phyloP scores from a whole-genome alignment of 352 stramenopile species.

The Pythium chondricola region DNA sequence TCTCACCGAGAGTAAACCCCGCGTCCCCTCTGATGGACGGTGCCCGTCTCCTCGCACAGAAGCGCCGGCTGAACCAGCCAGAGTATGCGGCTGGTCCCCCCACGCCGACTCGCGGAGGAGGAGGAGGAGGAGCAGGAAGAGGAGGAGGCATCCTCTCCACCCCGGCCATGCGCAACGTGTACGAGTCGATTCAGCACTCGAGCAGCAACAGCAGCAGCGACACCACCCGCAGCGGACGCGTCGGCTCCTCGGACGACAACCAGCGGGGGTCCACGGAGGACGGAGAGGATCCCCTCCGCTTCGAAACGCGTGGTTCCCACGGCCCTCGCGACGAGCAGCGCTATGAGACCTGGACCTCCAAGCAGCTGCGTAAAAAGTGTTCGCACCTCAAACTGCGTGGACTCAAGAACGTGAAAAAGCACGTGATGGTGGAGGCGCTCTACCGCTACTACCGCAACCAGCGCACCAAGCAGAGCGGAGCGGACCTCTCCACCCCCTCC shows the following conservation, averaged over 20 bases:
- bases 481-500: background rate
- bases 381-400: conserved; percentile 74
- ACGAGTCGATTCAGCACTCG: conserved; percentile 12
- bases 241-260: conserved; percentile 3
- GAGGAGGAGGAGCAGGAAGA: background rate
- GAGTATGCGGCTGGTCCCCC: conserved; percentile 1
- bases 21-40: conserved; percentile 1
- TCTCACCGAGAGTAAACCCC: background rate
- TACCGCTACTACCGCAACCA: conserved; percentile 76
- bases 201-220: conserved; percentile 19
- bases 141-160: background rate
- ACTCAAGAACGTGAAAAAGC: conserved; percentile 83
- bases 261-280: too few relatives aligned
- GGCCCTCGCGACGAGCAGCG: conserved; percentile 47
- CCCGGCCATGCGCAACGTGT: conserved; percentile 1
- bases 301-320: conserved; percentile 34
- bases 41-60: conserved; percentile 4
- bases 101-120: background rate
- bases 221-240: conserved; percentile 6
- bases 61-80: conserved; percentile 6
- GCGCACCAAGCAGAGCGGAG: conserved; percentile 38
- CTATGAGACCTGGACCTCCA: conserved; percentile 81
- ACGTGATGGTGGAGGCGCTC: conserved; percentile 78
- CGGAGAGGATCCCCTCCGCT: conserved; percentile 19
- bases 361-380: conserved; percentile 77